Conservation (phyloP, 2,329 filamentous ascomycete genomes). For the Phialophora verrucosa region DNA sequence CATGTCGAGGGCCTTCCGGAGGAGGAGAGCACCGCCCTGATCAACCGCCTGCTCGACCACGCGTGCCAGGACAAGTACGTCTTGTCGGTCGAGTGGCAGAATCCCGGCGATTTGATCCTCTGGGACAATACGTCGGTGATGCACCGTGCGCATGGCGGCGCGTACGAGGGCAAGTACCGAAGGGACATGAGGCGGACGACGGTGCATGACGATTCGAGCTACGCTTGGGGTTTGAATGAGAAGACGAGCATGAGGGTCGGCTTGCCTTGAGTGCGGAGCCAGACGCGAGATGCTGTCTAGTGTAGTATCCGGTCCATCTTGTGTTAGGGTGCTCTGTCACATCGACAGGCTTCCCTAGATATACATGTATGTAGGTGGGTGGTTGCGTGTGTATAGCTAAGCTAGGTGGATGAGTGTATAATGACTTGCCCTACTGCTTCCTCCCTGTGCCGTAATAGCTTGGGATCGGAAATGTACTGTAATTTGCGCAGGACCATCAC, state of each 20-base stretch:
- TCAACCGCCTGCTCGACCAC: slow-evolving; percentile 50
- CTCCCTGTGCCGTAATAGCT: too few relatives aligned
- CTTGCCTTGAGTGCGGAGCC: slow-evolving; percentile 36
- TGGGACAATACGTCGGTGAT: slow-evolving; percentile 67
- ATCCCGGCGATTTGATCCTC: slow-evolving; percentile 58
- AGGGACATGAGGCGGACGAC: slow-evolving; percentile 64
- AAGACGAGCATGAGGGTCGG: slow-evolving; percentile 41
- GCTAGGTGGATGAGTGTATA: not conserved
- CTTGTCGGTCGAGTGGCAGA: slow-evolving; percentile 56
- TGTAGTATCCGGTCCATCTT: too few relatives aligned
- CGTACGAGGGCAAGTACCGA: slow-evolving; percentile 55
- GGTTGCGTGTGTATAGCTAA: not conserved
- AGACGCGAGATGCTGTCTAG: not conserved
- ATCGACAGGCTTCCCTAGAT: too few relatives aligned
- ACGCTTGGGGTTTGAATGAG: slow-evolving; percentile 54
- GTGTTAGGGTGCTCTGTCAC: too few relatives aligned
- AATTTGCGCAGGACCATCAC: too few relatives aligned
- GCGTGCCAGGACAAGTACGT: slow-evolving; percentile 57
- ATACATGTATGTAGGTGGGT: not conserved
- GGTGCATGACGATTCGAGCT: slow-evolving; percentile 56
- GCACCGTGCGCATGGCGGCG: slow-evolving; percentile 59
- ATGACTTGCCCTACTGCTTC: not conserved
- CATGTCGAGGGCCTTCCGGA: slow-evolving; percentile 51
- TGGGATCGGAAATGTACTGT: too few relatives aligned
- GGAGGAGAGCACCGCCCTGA: slow-evolving; percentile 44